phyloP scores from a whole-genome alignment of 2,329 filamentous ascomycete species.

The Venturia carpophila region DNA sequence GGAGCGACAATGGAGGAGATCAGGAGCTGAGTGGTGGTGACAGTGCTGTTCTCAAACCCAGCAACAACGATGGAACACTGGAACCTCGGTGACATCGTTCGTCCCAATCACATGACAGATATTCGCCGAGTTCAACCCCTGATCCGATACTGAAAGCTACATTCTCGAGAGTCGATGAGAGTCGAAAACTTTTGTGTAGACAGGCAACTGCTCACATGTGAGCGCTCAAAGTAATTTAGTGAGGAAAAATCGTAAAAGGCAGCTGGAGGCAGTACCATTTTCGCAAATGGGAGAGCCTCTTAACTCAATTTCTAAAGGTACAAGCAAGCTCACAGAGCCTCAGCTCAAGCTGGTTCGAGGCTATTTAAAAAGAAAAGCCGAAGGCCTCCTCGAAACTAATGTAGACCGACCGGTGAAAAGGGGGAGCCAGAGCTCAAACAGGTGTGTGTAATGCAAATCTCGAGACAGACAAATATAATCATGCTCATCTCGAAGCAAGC shows the following conservation, averaged over 20 bases:
- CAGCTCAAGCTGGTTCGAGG: constrained; percentile 12
- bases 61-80: too few relatives aligned
- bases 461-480: neutral
- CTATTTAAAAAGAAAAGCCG: neutral
- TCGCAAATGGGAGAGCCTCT: neutral
- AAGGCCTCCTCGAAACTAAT: neutral
- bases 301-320: neutral
- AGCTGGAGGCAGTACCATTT: neutral
- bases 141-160: too few relatives aligned
- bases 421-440: neutral
- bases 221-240: too few relatives aligned
- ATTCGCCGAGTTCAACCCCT: too few relatives aligned
- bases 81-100: neutral
- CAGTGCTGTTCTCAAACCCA: too few relatives aligned
- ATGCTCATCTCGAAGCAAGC: neutral
- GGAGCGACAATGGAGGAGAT: too few relatives aligned
- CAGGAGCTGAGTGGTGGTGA: too few relatives aligned
- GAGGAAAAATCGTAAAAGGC: neutral
- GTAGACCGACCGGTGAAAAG: neutral
- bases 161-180: too few relatives aligned
- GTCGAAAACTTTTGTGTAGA: too few relatives aligned
- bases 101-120: neutral
- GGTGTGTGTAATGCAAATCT: constrained; percentile 6
- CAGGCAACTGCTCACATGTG: too few relatives aligned
- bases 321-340: constrained; percentile 13